phyloP scores from a whole-genome alignment of 257 asterid species.

The Nemophila menziesii region DNA sequence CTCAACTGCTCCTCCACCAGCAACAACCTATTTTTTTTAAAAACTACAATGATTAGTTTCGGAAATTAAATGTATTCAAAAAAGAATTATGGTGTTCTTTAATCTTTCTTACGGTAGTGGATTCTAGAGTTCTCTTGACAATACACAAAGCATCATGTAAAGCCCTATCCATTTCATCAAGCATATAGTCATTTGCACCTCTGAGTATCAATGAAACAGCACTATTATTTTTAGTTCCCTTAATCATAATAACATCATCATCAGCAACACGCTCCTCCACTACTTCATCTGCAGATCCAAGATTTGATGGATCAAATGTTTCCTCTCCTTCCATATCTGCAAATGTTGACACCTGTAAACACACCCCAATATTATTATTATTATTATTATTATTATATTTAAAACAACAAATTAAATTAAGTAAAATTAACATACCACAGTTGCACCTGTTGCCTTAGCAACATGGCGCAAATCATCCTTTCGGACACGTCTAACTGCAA shows the following conservation, averaged over 20 bases:
- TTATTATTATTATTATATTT: too few relatives aligned
- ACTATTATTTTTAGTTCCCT: slow-evolving; percentile 69
- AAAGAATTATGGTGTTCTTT: neutral
- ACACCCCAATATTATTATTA: too few relatives aligned
- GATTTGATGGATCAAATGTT: slow-evolving; percentile 72
- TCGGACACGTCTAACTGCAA: slow-evolving; percentile 89
- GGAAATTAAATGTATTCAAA: too few relatives aligned
- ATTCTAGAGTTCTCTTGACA: slow-evolving; percentile 89
- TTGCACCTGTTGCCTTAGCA: slow-evolving; percentile 93
- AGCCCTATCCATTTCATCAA: slow-evolving; percentile 97
- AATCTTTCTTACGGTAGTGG: slow-evolving; percentile 49
- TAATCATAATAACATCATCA: slow-evolving; percentile 82
- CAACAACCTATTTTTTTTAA: slow-evolving; percentile 72
- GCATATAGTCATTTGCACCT: slow-evolving; percentile 96
- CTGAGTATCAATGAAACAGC: slow-evolving; percentile 78
- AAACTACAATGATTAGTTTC: too few relatives aligned
- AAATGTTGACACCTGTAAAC: slow-evolving; percentile 70
- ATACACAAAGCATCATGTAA: slow-evolving; percentile 85
- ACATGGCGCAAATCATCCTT: slow-evolving; percentile 91
- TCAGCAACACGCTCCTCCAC: slow-evolving; percentile 86
- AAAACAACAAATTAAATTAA: neutral
- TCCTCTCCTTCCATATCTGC: slow-evolving; percentile 98
- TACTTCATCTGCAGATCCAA: slow-evolving; percentile 86
- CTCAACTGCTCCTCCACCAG: slow-evolving; percentile 99
- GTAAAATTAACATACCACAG: slow-evolving; percentile 42